Evolutionary conservation across 169 alveolate species (phyloP).

Genomic region (Plasmodium coatneyi): DNA sequence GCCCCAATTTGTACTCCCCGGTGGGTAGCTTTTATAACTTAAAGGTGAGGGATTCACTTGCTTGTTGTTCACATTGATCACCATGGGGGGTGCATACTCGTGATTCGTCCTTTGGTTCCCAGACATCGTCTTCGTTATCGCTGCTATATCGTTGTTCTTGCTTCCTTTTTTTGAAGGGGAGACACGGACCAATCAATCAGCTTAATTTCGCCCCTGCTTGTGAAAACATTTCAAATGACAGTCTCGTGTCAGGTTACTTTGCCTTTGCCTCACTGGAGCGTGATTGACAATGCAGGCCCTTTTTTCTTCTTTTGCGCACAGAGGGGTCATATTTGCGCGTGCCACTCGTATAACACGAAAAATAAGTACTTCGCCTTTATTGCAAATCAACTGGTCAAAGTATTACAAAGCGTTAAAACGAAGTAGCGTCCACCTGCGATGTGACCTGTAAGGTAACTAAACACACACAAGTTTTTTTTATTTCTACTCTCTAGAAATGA

Average conservation of each 20-base stretch:
- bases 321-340: not conserved
- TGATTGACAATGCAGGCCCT: not conserved
- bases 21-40: conserved; percentile 5
- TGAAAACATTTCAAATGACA: not conserved
- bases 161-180: not conserved
- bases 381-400: not conserved
- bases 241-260: not conserved
- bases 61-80: conserved; percentile 20
- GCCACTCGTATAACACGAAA: not conserved
- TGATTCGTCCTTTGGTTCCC: conserved; percentile 15
- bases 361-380: not conserved
- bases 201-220: not conserved
- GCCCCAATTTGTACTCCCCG: not conserved
- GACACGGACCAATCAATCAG: not conserved
- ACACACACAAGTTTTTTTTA: not conserved
- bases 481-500: not conserved
- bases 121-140: not conserved
- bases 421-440: not conserved
- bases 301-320: not conserved
- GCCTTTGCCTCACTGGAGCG: not conserved
- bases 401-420: not conserved
- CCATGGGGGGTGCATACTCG: conserved; percentile 52
- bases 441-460: not conserved
- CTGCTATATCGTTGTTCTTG: not conserved
- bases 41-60: not conserved